Evolutionary conservation across 768 basidiomycete genomes (phyloP), one percentile per base, ranked within the genome.

Genomic region (Xerocomellus dryophilus): DNA sequence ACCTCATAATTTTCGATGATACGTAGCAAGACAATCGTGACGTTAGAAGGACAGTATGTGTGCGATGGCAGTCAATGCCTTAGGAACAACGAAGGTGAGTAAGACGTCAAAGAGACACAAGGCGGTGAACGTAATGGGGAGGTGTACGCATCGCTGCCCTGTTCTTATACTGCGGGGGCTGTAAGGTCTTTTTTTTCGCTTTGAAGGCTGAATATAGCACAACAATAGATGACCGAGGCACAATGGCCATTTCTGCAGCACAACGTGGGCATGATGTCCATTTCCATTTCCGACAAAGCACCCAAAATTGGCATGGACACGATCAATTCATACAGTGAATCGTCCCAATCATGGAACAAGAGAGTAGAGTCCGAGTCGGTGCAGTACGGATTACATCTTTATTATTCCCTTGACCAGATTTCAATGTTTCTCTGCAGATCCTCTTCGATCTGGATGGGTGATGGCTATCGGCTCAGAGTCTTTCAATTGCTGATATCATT

Each of bases 361-460:
- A 63, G 41, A 67, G 61, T 2, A 53, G 1, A 20, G 54, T 83
- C 49, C 61, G 65, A 46, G 80, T 83, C 32, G 79, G 81, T 65
- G 83, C 81, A 59, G 84, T 85, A 67, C 55, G 81, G 50, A 11
- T 41, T 15, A 27, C 38, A 12, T 11, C 27, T 20, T 15, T 14
- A 11, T 38, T 42, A 2, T 47, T 48, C 18, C 10, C 14, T 45
- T 38, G 43, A 47, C 44, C 15, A 9, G 32, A 2, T 17, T 52
- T 58, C 39, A 57, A 32, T 8, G 12, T 56, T 51, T 71, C 43
- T 39, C 2, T 34, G 21, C 54, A 86, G 85, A 77, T 86, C 58
- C 73, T 86, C 42, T 86, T 86, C 62, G 85, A 86, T 68, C 79
- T 86, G 76, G 85, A 86, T 63, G 85, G 85, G 85, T 85, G 63